Evolutionary conservation across 1,284 basidiomycete genomes (phyloP).

Genomic region (Moesziomyces sp.): DNA sequence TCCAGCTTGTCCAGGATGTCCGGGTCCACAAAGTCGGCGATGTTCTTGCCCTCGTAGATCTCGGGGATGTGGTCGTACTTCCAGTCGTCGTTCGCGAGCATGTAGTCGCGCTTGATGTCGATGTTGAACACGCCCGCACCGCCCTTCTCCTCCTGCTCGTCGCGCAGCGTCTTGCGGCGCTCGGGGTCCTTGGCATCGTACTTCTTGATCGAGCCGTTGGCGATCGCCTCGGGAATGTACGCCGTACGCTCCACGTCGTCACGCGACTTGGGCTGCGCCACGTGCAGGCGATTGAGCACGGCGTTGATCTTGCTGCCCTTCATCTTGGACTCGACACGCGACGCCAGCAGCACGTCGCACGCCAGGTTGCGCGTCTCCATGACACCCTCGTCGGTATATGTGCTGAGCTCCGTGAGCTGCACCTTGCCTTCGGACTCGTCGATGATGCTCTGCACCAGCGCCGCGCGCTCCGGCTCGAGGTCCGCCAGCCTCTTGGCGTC

Average conservation of each 20-base stretch:
- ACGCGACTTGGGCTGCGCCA: conserved; percentile 61
- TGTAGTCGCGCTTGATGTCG: conserved; percentile 78
- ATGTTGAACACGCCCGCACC: conserved; percentile 67
- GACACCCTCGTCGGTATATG: conserved; percentile 67
- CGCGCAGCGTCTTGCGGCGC: conserved; percentile 59
- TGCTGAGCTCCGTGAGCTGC: conserved; percentile 62
- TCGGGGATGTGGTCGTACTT: conserved; percentile 96
- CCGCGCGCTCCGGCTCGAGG: conserved; percentile 59
- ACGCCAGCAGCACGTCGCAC: conserved; percentile 64
- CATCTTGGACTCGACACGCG: conserved; percentile 64
- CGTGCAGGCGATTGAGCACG: conserved; percentile 66
- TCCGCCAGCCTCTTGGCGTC: conserved; percentile 61
- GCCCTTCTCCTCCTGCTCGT: conserved; percentile 65
- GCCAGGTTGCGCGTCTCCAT: conserved; percentile 65
- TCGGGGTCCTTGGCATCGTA: conserved; percentile 61
- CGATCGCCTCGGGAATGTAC: conserved; percentile 57
- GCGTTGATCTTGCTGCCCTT: conserved; percentile 63
- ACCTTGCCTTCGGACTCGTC: conserved; percentile 62
- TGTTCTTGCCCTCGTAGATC: conserved; percentile 97
- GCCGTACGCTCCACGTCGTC: conserved; percentile 63
- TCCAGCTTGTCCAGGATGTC: conserved; percentile 97
- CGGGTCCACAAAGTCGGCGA: conserved; percentile 99
- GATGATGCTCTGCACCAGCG: conserved; percentile 57
- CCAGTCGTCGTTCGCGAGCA: conserved; percentile 91
- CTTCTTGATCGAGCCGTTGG: conserved; percentile 57